Evolutionary conservation across 805 yeast genomes (phyloP).

Genomic region (Debaryomyces castellii): DNA sequence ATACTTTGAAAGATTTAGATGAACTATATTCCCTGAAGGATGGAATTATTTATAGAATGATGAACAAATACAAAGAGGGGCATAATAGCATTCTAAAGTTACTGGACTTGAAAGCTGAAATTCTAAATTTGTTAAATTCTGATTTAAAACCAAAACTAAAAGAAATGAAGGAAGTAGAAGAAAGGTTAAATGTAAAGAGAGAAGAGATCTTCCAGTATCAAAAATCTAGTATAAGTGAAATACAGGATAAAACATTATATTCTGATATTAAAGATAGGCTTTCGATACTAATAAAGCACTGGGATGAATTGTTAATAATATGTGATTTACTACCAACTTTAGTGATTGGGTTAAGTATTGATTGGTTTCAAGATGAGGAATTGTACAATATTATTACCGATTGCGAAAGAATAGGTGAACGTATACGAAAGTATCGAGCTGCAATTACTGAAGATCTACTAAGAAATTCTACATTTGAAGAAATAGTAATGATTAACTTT

Average conservation of each 20-base stretch:
- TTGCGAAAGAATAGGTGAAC: constrained; percentile 23
- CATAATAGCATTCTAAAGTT: constrained; percentile 5
- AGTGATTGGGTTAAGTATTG: constrained; percentile 31
- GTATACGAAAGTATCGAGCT: constrained; percentile 17
- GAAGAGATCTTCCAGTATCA: background rate
- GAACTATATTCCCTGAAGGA: constrained; percentile 14
- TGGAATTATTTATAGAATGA: constrained; percentile 13
- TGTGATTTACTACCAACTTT: constrained; percentile 32
- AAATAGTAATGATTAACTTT: constrained; percentile 23
- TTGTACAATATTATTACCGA: constrained; percentile 25
- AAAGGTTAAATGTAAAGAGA: constrained; percentile 13
- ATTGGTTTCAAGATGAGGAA: constrained; percentile 35
- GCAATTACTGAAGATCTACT: constrained; percentile 15
- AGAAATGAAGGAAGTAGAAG: constrained; percentile 12
- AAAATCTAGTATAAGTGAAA: background rate
- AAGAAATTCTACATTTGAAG: constrained; percentile 13
- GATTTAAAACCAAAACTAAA: constrained; percentile 17
- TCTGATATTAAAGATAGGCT: background rate
- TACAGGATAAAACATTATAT: constrained; percentile 3
- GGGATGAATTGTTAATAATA: constrained; percentile 19
- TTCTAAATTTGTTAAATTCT: constrained; percentile 6
- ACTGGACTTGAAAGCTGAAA: constrained; percentile 1
- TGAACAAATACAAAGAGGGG: constrained; percentile 9
- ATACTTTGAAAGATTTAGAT: constrained; percentile 20
- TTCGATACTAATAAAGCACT: constrained; percentile 13